Conservation (phyloP, 768 basidiomycete genomes). For the Calocera cornea region DNA sequence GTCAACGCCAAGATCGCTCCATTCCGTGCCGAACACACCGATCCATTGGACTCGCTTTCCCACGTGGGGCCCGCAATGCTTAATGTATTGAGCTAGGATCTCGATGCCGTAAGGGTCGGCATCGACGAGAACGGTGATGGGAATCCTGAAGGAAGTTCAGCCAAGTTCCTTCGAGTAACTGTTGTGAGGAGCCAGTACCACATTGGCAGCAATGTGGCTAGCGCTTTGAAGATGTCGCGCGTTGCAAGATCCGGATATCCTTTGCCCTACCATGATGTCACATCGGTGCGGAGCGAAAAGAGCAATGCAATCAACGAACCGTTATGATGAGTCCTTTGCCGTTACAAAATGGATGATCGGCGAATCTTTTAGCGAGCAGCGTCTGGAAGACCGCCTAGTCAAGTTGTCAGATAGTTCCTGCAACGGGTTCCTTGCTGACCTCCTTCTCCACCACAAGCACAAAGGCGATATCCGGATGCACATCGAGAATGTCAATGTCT, state of each 20-base stretch:
- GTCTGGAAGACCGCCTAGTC: slow-evolving; percentile 87
- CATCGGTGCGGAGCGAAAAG: not conserved
- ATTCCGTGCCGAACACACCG: slow-evolving; percentile 59
- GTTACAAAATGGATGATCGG: slow-evolving; percentile 35
- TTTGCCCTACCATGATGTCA: slow-evolving; percentile 52
- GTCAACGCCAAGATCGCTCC: not conserved
- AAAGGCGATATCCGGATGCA: slow-evolving; percentile 49
- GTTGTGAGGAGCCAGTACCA: slow-evolving; percentile 30
- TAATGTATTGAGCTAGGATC: slow-evolving; percentile 66
- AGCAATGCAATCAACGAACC: slow-evolving; percentile 27
- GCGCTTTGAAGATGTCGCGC: slow-evolving; percentile 60
- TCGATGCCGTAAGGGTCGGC: slow-evolving; percentile 86
- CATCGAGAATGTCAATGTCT: slow-evolving; percentile 48
- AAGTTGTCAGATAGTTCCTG: not conserved
- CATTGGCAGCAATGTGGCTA: slow-evolving; percentile 51
- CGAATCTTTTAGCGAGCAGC: slow-evolving; percentile 44
- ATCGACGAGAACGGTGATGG: slow-evolving; percentile 71
- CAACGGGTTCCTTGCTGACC: slow-evolving; percentile 29
- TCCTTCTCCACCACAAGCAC: slow-evolving; percentile 91
- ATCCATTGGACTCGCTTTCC: slow-evolving; percentile 64
- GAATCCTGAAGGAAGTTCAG: slow-evolving; percentile 38
- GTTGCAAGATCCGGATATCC: slow-evolving; percentile 94
- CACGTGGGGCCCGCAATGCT: not conserved
- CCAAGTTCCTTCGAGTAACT: not conserved
- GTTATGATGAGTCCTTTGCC: slow-evolving; percentile 68